Evolutionary conservation across 1,284 basidiomycete genomes (phyloP).

Genomic region (Coniferiporia weirii): DNA sequence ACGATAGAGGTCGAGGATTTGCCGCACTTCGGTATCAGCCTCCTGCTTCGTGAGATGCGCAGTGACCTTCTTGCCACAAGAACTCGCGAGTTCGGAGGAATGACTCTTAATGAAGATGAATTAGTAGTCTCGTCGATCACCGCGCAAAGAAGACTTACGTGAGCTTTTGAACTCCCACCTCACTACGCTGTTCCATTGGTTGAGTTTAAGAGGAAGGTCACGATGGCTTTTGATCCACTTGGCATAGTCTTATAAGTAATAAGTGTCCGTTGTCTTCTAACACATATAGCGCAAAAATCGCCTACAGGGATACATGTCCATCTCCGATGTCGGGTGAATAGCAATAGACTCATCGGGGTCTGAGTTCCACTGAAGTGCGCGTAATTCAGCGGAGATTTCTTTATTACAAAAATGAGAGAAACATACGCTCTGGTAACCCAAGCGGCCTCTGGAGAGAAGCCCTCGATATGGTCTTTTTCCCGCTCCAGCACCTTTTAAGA

Average conservation of each 20-base stretch:
- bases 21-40: constrained; percentile 86
- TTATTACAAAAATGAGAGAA: neutral
- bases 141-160: constrained; percentile 41
- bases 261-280: neutral
- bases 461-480: constrained; percentile 99
- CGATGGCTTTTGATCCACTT: constrained; percentile 99
- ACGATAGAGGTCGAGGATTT: constrained; percentile 95
- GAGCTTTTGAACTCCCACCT: constrained; percentile 99
- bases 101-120: constrained; percentile 54
- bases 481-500: constrained; percentile 89
- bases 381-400: neutral
- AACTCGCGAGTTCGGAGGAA: constrained; percentile 99
- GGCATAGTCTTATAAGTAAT: constrained; percentile 61
- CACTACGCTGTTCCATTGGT: constrained; percentile 99
- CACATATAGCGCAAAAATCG: constrained; percentile 12
- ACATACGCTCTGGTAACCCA: constrained; percentile 97
- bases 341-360: constrained; percentile 97
- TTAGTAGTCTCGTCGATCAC: neutral
- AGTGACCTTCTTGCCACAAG: constrained; percentile 99
- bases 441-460: constrained; percentile 99
- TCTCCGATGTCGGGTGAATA: constrained; percentile 97
- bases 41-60: constrained; percentile 87
- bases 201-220: constrained; percentile 94
- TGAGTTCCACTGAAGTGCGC: constrained; percentile 63
- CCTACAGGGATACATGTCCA: constrained; percentile 95